A percentile compares a stretch with the other conserved stretches of the same genome.
These are phyloP conservation scores for Paraurostyla sp. DNA, from an alignment of 73 alveolate genomes.

Conservation along the genomic window DNA sequence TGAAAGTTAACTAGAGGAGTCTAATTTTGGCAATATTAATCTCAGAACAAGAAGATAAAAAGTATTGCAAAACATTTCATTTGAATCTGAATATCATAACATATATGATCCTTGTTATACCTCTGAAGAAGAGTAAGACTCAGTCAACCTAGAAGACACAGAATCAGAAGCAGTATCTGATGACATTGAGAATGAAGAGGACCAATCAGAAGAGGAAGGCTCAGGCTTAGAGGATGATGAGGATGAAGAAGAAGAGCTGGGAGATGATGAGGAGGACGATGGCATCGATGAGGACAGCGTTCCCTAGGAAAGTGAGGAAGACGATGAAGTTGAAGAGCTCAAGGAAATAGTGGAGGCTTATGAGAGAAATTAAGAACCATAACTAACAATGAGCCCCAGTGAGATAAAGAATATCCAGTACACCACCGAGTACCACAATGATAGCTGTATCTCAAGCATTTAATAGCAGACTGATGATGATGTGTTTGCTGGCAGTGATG, in stretches of 20 bases:
- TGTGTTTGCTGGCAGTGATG: slow-evolving; percentile 2
- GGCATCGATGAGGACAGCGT: not conserved
- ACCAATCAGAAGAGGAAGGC: not conserved
- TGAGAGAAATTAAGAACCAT: not conserved
- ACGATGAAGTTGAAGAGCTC: slow-evolving; percentile 38
- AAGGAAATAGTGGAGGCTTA: slow-evolving; percentile 17
- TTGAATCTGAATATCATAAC: slow-evolving; percentile 36
- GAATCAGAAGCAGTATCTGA: not conserved
- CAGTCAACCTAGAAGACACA: slow-evolving; percentile 29
- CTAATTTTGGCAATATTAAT: slow-evolving; percentile 14
- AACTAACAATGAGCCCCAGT: not conserved
- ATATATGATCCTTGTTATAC: slow-evolving; percentile 62
- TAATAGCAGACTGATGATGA: slow-evolving; percentile 10
- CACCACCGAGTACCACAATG: too few relatives aligned
- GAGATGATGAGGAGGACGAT: not conserved
- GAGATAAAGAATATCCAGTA: too few relatives aligned
- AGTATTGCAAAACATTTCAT: slow-evolving; percentile 49
- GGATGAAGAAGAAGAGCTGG: slow-evolving; percentile 40
- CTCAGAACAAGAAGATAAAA: slow-evolving; percentile 48
- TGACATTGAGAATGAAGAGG: not conserved
- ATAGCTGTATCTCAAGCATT: slow-evolving; percentile 6
- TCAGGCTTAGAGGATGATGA: not conserved
- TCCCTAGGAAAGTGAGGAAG: slow-evolving; percentile 37
- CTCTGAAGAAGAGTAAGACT: not conserved
- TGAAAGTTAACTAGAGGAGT: not conserved